These are phyloP conservation scores for Pistacia integerrima DNA, from an alignment of 345 rosid species.

Conservation along the genomic window DNA sequence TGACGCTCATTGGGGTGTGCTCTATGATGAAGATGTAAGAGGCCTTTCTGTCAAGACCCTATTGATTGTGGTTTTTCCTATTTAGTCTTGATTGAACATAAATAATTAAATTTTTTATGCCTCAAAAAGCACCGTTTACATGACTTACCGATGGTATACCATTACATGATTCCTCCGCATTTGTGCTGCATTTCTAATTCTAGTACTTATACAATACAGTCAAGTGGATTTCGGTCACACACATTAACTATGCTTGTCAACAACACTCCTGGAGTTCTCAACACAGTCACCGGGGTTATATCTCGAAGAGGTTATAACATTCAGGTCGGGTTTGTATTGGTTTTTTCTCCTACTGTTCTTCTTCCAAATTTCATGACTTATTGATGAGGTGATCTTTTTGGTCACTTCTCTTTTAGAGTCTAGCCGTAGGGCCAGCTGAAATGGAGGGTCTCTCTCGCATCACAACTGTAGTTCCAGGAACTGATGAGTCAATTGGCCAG, in stretches of 20 bases:
- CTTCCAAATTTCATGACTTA: not conserved
- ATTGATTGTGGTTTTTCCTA: not conserved
- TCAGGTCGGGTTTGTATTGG: conserved; percentile 50
- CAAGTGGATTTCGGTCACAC: conserved; percentile 77
- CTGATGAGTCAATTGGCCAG: conserved; percentile 67
- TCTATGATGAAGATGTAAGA: conserved; percentile 86
- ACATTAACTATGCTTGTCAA: conserved; percentile 81
- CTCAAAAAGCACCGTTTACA: not conserved
- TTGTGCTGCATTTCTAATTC: not conserved
- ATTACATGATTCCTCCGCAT: not conserved
- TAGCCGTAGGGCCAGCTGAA: conserved; percentile 75
- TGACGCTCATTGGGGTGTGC: conserved; percentile 97
- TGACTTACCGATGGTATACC: not conserved
- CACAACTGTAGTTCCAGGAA: conserved; percentile 76
- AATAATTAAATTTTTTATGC: not conserved
- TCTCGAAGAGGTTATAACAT: conserved; percentile 88
- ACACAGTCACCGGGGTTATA: conserved; percentile 75
- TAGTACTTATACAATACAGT: conserved; percentile 44
- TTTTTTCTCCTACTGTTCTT: conserved; percentile 5
- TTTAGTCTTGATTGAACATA: not conserved
- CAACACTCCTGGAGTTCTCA: conserved; percentile 85
- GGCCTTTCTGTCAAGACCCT: not conserved
- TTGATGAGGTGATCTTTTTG: conserved; percentile 8
- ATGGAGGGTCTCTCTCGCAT: conserved; percentile 68
- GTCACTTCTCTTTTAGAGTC: conserved; percentile 44